A percentile compares a stretch with the other conserved stretches of the same genome.
These are phyloP conservation scores for Solanum neorickii DNA, from an alignment of 257 asterid species.

Conservation along the genomic window DNA sequence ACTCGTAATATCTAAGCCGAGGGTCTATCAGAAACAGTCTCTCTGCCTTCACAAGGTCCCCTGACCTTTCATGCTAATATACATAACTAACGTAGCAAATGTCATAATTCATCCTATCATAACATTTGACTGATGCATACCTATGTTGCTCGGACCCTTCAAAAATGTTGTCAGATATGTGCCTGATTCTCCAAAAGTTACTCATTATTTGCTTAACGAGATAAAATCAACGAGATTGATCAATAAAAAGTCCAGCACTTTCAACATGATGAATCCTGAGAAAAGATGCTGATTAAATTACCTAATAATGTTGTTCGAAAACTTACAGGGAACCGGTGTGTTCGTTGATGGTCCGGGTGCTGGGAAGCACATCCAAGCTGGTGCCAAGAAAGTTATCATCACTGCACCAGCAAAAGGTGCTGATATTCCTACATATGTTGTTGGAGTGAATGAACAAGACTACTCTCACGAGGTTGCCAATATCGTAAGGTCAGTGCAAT, in stretches of 20 bases:
- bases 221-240: not conserved
- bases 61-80: not conserved
- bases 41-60: not conserved
- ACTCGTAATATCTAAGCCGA: not conserved
- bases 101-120: not conserved
- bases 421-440: conserved; percentile 84
- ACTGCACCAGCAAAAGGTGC: conserved; percentile 98
- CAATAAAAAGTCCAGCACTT: not conserved
- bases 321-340: conserved; percentile 78
- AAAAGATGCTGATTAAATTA: not conserved
- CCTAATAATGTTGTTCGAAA: not conserved
- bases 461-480: conserved; percentile 64
- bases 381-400: conserved; percentile 90
- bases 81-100: not conserved
- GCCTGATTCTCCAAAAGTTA: not conserved
- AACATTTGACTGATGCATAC: not conserved
- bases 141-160: not conserved
- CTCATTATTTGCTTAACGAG: not conserved
- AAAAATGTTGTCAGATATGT: not conserved
- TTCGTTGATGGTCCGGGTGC: conserved; percentile 98
- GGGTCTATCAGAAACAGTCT: not conserved
- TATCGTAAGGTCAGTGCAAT: conserved; percentile 54
- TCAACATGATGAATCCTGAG: not conserved
- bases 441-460: conserved; percentile 83
- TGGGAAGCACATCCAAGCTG: conserved; percentile 95